Conservation (phyloP, 371 early-diverging fungal genomes). For the Dinochytrium kinnereticum region DNA sequence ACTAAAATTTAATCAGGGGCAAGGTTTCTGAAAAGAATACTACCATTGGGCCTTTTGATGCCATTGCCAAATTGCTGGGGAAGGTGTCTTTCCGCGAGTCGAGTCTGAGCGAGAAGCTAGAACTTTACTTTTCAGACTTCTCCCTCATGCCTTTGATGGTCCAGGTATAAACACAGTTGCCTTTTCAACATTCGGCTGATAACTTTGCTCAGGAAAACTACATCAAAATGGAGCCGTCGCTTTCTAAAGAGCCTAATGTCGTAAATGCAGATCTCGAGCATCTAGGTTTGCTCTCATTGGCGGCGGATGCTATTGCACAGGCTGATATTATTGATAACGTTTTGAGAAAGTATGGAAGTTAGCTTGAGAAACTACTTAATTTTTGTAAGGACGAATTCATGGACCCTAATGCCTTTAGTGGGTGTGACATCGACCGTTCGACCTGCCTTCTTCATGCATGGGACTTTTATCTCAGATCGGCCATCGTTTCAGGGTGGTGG, state of each 20-base stretch:
- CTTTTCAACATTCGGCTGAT: neutral
- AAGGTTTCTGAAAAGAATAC: conserved; percentile 73
- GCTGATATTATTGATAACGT: conserved; percentile 84
- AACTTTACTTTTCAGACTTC: conserved; percentile 95
- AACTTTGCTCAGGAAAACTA: conserved; percentile 65
- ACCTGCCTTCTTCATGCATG: conserved; percentile 81
- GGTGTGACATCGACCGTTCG: conserved; percentile 87
- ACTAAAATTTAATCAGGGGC: conserved; percentile 28
- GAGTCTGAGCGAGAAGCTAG: conserved; percentile 77
- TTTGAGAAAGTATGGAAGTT: conserved; percentile 80
- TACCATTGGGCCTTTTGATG: conserved; percentile 85
- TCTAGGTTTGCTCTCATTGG: conserved; percentile 65
- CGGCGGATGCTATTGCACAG: conserved; percentile 91
- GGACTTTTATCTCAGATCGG: conserved; percentile 21
- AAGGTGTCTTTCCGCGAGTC: conserved; percentile 55
- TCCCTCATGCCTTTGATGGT: conserved; percentile 92
- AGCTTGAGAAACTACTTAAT: too few relatives aligned
- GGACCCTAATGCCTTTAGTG: conserved; percentile 92
- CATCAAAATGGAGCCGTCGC: conserved; percentile 41
- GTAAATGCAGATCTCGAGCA: conserved; percentile 54
- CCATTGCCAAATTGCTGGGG: conserved; percentile 73
- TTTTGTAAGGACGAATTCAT: conserved; percentile 70
- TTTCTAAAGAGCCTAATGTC: conserved; percentile 37
- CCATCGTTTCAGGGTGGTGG: conserved; percentile 15
- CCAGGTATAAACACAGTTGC: conserved; percentile 60